Evolutionary conservation across 352 stramenopile genomes (phyloP).

Genomic region (Phytophthora citrophthora): DNA sequence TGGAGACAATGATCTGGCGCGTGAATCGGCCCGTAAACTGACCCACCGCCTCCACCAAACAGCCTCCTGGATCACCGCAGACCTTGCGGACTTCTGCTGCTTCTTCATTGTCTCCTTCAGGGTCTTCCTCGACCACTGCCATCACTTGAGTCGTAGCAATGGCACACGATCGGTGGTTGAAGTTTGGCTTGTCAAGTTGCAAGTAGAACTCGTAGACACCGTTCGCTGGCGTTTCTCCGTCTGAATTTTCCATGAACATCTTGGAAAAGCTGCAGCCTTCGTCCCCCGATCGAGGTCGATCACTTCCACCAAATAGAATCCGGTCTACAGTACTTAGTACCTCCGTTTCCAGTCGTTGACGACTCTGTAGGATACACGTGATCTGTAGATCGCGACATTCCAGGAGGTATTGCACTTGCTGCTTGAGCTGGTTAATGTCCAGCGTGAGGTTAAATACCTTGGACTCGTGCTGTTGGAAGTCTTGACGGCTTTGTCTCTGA

Average conservation of each 20-base stretch:
- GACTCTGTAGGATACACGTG: slow-evolving; percentile 24
- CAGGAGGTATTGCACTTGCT: slow-evolving; percentile 36
- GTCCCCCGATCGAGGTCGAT: slow-evolving; percentile 16
- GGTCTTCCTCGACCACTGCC: slow-evolving; percentile 25
- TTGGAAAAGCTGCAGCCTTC: slow-evolving; percentile 37
- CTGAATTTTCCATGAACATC: slow-evolving; percentile 37
- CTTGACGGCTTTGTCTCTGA: slow-evolving; percentile 16
- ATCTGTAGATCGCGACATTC: slow-evolving; percentile 29
- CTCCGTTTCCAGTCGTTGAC: slow-evolving; percentile 18
- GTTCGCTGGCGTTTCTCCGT: slow-evolving; percentile 14
- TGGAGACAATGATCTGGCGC: slow-evolving; percentile 31
- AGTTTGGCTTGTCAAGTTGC: slow-evolving; percentile 35
- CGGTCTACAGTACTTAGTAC: slow-evolving; percentile 25
- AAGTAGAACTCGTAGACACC: slow-evolving; percentile 36
- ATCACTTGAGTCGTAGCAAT: slow-evolving; percentile 38
- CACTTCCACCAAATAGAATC: slow-evolving; percentile 30
- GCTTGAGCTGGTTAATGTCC: slow-evolving; percentile 37
- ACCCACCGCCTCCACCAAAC: slow-evolving; percentile 27
- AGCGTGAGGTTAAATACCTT: slow-evolving; percentile 33
- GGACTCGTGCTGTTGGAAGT: slow-evolving; percentile 26
- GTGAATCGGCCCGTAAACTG: slow-evolving; percentile 34
- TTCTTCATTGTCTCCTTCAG: slow-evolving; percentile 24
- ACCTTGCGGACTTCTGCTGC: slow-evolving; percentile 20
- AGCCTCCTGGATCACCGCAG: slow-evolving; percentile 15
- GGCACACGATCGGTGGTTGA: slow-evolving; percentile 31